Percentiles rank a stretch among this genome's conserved stretches.
These are phyloP conservation scores for Pyrus betulifolia DNA, from an alignment of 306 rosid species.

Conservation along the genomic window DNA sequence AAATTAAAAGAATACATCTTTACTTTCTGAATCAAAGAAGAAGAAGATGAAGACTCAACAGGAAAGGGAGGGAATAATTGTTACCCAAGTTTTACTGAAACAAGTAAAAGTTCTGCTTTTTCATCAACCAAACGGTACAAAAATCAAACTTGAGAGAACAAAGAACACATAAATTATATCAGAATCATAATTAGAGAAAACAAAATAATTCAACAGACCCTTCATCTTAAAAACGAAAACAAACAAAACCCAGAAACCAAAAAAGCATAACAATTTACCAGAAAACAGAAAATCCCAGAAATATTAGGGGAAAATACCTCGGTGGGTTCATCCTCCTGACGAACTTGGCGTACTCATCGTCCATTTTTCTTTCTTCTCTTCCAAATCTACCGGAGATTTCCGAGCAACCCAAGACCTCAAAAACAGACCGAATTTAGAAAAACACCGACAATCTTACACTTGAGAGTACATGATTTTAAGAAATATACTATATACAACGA, in stretches of 20 bases:
- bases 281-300: background rate
- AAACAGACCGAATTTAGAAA: background rate
- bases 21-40: background rate
- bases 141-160: background rate
- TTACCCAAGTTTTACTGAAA: too few relatives aligned
- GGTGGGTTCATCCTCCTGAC: slow-evolving; percentile 65
- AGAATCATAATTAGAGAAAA: background rate
- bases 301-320: slow-evolving; percentile 19
- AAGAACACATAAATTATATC: background rate
- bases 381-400: background rate
- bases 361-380: slow-evolving; percentile 13
- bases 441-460: background rate
- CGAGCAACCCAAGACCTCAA: background rate
- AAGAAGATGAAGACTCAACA: background rate
- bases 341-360: slow-evolving; percentile 53
- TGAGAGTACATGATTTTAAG: background rate
- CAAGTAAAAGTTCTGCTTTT: background rate
- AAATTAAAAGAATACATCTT: background rate
- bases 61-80: background rate
- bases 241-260: background rate
- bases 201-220: background rate
- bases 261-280: background rate
- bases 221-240: background rate
- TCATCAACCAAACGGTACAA: background rate
- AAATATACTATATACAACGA: background rate